phyloP scores from a whole-genome alignment of 192 early-diverging fungal genomes.

The Pecoramyces ruminantium region DNA sequence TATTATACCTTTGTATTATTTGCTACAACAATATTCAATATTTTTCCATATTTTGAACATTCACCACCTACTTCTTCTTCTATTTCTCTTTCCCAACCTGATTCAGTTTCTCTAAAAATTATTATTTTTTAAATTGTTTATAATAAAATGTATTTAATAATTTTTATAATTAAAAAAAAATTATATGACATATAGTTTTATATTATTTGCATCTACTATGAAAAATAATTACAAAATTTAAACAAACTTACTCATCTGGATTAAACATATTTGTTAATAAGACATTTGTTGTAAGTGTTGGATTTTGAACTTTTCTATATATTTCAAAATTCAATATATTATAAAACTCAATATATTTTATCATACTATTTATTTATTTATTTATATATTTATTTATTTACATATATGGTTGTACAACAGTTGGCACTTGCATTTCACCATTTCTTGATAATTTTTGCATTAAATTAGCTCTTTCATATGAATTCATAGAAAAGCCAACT shows the following conservation, averaged over 20 bases:
- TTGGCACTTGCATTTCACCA: constrained; percentile 12
- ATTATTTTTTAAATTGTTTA: too few relatives aligned
- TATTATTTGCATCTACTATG: too few relatives aligned
- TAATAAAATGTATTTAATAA: too few relatives aligned
- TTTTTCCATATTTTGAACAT: constrained; percentile 56
- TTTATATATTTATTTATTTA: too few relatives aligned
- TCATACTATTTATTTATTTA: too few relatives aligned
- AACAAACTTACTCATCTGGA: constrained; percentile 49
- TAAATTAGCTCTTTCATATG: constrained; percentile 50
- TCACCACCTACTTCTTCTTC: constrained; percentile 71
- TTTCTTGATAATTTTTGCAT: constrained; percentile 60
- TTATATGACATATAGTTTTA: too few relatives aligned
- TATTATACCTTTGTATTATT: constrained; percentile 30
- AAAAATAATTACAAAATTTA: too few relatives aligned
- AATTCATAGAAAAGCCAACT: constrained; percentile 45
- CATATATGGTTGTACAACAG: constrained; percentile 4
- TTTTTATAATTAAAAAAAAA: too few relatives aligned
- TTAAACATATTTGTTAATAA: constrained; percentile 79
- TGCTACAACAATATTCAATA: constrained; percentile 61
- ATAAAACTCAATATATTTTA: too few relatives aligned
- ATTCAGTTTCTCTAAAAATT: constrained; percentile 57
- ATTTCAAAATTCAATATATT: constrained; percentile 3
- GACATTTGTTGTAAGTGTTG: constrained; percentile 37
- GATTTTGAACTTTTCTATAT: constrained; percentile 25
- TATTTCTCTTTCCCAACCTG: constrained; percentile 68